Base-by-base conservation (phyloP, 345 rosid species). In the Citrus maxima region DNA sequence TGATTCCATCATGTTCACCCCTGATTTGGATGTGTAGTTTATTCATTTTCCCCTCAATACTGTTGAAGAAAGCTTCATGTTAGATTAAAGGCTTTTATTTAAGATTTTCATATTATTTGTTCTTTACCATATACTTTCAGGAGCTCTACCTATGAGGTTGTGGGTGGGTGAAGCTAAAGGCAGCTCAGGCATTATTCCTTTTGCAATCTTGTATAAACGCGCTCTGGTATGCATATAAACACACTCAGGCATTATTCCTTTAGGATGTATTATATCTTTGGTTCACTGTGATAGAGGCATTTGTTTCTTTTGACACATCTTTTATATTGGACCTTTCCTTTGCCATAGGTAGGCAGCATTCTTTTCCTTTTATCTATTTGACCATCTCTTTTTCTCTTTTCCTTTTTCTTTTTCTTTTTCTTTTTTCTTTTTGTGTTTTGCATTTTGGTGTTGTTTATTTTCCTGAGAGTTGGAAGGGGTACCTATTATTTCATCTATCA, bases 131-230 rank as follows among this genome's bases (percentile, higher is more conserved):
- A 34, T 76, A 55, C 60, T 82, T 82, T 79, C 88, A 94, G 99
- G 93, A 77, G 86, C 85, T 73, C 79, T 73, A 78, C 79, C 84
- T 74, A 67, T 81, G 35, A 89, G 83, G 90, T 80, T 96, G 80
- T 94, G 97, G 95, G 80, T 91, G 78, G 94, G 97, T 71, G 88
- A 90, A 80, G 80, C 79, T 78, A 84, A 76, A 61, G 59, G 78
- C 49, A 80, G 83, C 77, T 85, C 90, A 72, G 81, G 78, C 77
- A 75, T 76, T 60, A 82, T 91, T 81, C 93, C 97, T 54, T 72
- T 96, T 75, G 97, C 94, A 34, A 82, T 94, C 82, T 85, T 93
- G 87, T 88, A 79, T 72, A 88, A 83, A 67, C 76, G 71, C 42
- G 70, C 75, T 60, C 25, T 30, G 95, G 99, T 96, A 94, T 72